A percentile compares a stretch with the other conserved stretches of the same genome.
Conservation (phyloP, 257 asterid species). For the Anisodus tanguticus region DNA sequence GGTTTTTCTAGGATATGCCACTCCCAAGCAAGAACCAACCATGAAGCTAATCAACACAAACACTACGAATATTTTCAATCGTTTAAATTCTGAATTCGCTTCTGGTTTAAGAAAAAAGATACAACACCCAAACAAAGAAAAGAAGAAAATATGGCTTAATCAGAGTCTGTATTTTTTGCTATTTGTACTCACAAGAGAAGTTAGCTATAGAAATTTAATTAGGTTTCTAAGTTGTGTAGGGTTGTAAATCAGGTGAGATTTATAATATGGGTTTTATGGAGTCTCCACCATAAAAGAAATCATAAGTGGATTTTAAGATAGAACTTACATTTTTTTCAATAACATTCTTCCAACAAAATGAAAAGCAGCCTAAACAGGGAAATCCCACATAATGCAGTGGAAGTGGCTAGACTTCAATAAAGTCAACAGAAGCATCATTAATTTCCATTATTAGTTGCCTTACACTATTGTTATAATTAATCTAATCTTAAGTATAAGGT, state of each 20-base stretch:
- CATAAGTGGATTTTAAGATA: constrained; percentile 33
- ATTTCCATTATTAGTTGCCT: constrained; percentile 51
- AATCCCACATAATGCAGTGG: constrained; percentile 61
- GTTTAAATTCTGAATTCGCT: background rate
- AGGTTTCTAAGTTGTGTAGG: background rate
- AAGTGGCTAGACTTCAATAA: constrained; percentile 35
- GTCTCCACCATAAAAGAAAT: constrained; percentile 43
- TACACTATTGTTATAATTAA: constrained; percentile 28
- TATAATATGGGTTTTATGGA: constrained; percentile 29
- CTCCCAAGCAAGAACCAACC: background rate
- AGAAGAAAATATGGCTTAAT: background rate
- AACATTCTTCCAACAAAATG: background rate
- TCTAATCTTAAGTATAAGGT: no score
- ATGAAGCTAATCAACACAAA: background rate
- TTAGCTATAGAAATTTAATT: background rate
- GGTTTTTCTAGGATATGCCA: background rate
- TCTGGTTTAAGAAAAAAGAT: background rate
- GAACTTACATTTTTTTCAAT: background rate
- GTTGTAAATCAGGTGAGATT: background rate
- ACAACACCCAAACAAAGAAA: background rate
- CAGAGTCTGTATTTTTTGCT: background rate
- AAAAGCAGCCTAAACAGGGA: constrained; percentile 59
- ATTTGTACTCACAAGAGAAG: background rate
- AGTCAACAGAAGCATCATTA: constrained; percentile 49
- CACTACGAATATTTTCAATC: background rate